A percentile compares a stretch with the other conserved stretches of the same genome.
Evolutionary conservation across 1,284 basidiomycete species (phyloP).

Genomic region (Marasmius tenuissimus): DNA sequence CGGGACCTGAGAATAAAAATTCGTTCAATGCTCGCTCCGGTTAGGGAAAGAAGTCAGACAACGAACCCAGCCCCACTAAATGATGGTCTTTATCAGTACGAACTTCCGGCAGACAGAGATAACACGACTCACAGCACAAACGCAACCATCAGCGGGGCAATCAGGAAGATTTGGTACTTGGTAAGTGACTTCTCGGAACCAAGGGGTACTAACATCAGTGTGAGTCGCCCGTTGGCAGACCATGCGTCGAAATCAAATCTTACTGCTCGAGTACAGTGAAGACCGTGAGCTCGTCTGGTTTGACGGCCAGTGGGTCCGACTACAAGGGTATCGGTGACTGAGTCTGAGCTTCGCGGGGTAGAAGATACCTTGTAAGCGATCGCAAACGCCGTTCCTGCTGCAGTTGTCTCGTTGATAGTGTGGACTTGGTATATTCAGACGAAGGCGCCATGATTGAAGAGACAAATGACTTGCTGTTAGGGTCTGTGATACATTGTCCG

Average conservation of each 20-base stretch:
- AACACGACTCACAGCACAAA: conserved; percentile 18
- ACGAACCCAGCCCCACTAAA: conserved; percentile 21
- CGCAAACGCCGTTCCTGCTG: conserved; percentile 8
- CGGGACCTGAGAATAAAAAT: conserved; percentile 14
- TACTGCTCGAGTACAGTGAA: conserved; percentile 1
- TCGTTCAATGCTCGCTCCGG: background rate
- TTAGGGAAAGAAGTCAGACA: background rate
- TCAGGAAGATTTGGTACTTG: conserved; percentile 13
- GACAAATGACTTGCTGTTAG: background rate
- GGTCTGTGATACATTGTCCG: background rate
- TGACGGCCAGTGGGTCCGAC: conserved; percentile 2
- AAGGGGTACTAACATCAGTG: conserved; percentile 7
- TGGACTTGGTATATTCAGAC: background rate
- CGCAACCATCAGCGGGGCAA: conserved; percentile 13
- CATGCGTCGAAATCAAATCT: background rate
- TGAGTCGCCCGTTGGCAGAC: background rate
- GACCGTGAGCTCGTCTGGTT: conserved; percentile 1
- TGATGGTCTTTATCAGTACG: background rate
- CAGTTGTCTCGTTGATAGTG: conserved; percentile 1
- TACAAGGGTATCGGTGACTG: background rate
- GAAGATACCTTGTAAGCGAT: conserved; percentile 1
- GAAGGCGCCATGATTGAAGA: background rate
- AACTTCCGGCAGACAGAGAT: background rate
- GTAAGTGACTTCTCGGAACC: conserved; percentile 11
- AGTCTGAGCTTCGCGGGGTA: background rate